A percentile compares a stretch with the other conserved stretches of the same genome.
phyloP scores from a whole-genome alignment of 176 grass and related monocot species.

The Poa pratensis region DNA sequence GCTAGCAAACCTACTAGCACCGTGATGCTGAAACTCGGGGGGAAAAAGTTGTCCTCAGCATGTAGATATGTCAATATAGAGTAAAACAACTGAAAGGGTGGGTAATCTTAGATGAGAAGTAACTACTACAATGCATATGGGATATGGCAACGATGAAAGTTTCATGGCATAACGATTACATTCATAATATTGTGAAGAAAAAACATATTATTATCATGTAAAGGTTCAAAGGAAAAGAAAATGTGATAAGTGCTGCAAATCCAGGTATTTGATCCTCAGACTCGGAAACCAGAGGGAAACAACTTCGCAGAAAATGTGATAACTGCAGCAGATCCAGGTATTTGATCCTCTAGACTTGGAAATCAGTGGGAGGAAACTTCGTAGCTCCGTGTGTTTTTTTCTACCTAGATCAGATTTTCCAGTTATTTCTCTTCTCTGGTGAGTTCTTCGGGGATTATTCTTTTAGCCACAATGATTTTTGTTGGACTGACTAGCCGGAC shows the following conservation, averaged over 20 bases:
- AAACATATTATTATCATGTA: conserved; percentile 7
- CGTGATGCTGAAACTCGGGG: conserved; percentile 35
- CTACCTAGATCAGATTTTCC: not conserved
- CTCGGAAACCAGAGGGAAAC: not conserved
- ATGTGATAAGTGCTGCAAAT: not conserved
- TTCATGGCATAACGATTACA: not conserved
- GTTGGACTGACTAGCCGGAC: not conserved
- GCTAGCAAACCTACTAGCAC: conserved; percentile 64
- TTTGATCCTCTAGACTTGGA: not conserved
- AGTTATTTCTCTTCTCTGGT: not conserved
- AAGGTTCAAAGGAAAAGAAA: not conserved
- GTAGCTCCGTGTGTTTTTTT: not conserved
- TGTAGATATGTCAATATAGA: not conserved
- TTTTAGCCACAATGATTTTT: conserved; percentile 5
- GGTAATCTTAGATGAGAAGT: not conserved
- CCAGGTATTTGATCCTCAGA: not conserved
- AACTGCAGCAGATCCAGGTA: not conserved
- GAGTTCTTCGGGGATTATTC: not conserved
- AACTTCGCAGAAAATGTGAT: not conserved
- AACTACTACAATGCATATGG: not conserved
- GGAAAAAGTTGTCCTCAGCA: not conserved
- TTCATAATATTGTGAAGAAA: not conserved
- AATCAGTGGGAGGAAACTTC: not conserved
- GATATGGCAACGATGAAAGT: conserved; percentile 4
- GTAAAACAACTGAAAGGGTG: not conserved